Conservation (phyloP, 495 filamentous ascomycete genomes). For the Podospora anserina region DNA sequence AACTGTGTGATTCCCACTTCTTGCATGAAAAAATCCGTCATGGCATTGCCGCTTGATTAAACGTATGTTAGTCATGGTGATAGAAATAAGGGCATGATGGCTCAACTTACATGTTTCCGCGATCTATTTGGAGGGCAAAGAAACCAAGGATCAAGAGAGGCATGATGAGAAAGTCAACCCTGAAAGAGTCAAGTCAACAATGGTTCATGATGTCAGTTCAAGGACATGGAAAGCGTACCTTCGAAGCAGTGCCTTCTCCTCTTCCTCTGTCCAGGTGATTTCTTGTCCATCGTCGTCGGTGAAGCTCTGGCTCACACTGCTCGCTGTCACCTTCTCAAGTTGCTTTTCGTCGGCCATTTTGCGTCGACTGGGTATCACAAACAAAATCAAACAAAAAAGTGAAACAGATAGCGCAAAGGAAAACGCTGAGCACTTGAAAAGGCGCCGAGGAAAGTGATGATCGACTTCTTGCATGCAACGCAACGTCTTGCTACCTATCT, state of each 20-base stretch:
- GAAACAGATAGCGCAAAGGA: neutral
- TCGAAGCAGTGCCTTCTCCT: conserved; percentile 36
- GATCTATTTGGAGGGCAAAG: conserved; percentile 57
- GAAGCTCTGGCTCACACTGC: conserved; percentile 22
- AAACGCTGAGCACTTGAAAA: neutral
- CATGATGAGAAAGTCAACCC: conserved; percentile 50
- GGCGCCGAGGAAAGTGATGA: neutral
- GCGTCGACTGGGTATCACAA: neutral
- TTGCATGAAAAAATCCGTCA: conserved; percentile 42
- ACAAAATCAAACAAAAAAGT: neutral
- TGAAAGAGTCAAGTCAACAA: conserved; percentile 18
- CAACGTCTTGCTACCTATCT: neutral
- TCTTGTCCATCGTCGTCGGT: conserved; percentile 28
- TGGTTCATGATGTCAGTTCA: neutral
- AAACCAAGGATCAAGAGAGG: conserved; percentile 55
- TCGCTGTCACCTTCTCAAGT: conserved; percentile 1
- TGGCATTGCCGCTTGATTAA: conserved; percentile 22
- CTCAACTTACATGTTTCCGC: conserved; percentile 30
- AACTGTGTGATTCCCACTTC: conserved; percentile 55
- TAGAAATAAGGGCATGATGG: neutral
- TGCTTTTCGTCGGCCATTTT: conserved; percentile 27
- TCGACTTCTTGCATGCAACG: neutral
- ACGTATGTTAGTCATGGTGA: conserved; percentile 1
- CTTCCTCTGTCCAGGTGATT: conserved; percentile 35
- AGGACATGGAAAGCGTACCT: conserved; percentile 24